Evolutionary conservation across 352 stramenopile genomes (phyloP).

Genomic region (Blastocystis sp.): DNA sequence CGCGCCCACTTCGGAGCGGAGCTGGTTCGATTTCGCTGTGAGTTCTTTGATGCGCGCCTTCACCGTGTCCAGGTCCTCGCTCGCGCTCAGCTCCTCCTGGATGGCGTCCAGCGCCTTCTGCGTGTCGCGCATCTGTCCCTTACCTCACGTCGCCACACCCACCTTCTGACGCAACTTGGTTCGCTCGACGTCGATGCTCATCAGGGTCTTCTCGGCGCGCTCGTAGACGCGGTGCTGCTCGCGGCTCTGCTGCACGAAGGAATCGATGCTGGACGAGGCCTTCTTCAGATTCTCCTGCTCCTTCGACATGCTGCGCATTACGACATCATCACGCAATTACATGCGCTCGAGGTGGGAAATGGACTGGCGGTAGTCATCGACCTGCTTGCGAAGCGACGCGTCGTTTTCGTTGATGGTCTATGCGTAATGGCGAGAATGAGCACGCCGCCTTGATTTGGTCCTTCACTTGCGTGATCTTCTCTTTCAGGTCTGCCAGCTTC

Average conservation of each 20-base stretch:
- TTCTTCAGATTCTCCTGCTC: neutral
- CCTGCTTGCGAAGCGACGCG: neutral
- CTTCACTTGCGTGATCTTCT: neutral
- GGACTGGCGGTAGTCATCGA: neutral
- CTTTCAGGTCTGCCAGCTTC: neutral
- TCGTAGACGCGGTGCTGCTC: neutral
- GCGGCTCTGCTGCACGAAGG: neutral
- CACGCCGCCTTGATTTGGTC: neutral
- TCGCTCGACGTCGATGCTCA: conserved; percentile 43
- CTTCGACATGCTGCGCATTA: neutral
- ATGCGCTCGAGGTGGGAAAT: neutral
- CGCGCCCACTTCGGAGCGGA: neutral
- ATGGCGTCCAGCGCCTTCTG: conserved; percentile 1
- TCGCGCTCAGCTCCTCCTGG: conserved; percentile 8
- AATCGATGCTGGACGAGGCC: neutral
- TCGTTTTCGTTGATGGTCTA: neutral
- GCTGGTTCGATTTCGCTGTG: neutral
- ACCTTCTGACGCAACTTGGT: conserved; percentile 5
- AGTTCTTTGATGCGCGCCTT: neutral
- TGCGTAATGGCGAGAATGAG: neutral
- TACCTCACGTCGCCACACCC: neutral
- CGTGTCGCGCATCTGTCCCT: neutral
- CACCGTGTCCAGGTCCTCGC: neutral
- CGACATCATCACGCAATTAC: neutral
- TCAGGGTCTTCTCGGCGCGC: conserved; percentile 49